Evolutionary conservation across 306 rosid genomes (phyloP), one percentile per base, ranked within the genome.

Genomic region (Bauhinia variegata): DNA sequence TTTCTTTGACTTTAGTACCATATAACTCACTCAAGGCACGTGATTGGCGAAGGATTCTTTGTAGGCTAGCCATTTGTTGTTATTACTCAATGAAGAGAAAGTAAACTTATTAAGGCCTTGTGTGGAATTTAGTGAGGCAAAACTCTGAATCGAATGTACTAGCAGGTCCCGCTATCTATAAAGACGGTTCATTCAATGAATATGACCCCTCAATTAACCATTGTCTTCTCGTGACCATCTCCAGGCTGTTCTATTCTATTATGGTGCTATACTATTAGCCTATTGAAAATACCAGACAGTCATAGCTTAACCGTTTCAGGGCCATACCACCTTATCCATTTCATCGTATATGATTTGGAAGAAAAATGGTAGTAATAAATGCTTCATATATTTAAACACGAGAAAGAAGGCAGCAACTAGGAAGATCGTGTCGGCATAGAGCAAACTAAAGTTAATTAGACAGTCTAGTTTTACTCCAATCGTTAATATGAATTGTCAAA

Each of bases 41-140:
- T 79, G 86, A 77, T 74, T 80, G 81, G 53, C 72, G 63, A 78
- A 74, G 60, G 63, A 79, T 49, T 75, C 33, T 78, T 84, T 78
- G 92, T 86, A 80, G 84, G 71, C 67, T 73, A 77, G 80, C 63
- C 72, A 36, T 81, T n/a, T 82, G 86, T 80, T 71, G 52, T 76
- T 75, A 70, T 63, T 64, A 19, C 73, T 14, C 50, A 50, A 54
- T 36, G 59, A 14, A 75, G 65, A 44, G 48, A 36, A 36, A 8
- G 59, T n/a, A n/a, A 59, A 72, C 33, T 72, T 65, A 15, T n/a
- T 42, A 54, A 78, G 71, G 17, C 37, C 54, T 63, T 33, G 41
- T 60, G 57, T 71, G 82, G 75, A 78, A 43, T 79, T 50, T 76
- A 60, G 70, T 72, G 72, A 57, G 68, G 68, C 73, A 60, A 46